These are phyloP conservation scores for Sedum album DNA, from an alignment of 164 flowering plant genomes.

Conservation along the genomic window DNA sequence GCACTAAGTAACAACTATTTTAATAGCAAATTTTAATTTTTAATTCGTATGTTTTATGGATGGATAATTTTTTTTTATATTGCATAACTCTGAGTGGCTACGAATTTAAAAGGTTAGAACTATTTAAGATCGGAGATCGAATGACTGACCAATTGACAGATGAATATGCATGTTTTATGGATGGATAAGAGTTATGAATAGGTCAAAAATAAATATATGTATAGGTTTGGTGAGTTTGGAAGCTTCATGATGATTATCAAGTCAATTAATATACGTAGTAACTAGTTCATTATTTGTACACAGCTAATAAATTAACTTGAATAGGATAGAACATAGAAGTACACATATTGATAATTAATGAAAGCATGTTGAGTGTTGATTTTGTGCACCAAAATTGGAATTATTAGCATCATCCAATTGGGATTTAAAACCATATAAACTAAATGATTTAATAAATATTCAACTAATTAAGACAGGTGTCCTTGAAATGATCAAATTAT, in stretches of 20 bases:
- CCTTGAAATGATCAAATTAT: neutral
- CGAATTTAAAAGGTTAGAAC: neutral
- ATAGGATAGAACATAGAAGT: no score
- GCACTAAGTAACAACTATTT: no score
- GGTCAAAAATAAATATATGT: neutral
- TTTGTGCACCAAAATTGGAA: neutral
- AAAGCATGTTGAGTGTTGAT: neutral
- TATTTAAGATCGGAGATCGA: no score
- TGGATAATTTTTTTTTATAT: no score
- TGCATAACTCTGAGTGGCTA: no score
- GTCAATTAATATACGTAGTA: neutral
- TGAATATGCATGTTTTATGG: neutral
- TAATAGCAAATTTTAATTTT: no score
- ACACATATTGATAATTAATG: neutral
- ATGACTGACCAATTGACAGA: no score
- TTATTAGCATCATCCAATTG: neutral
- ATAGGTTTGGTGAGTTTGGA: slow-evolving; percentile 2
- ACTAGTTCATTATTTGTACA: neutral
- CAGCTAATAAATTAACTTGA: neutral
- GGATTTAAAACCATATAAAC: neutral
- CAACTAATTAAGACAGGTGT: neutral
- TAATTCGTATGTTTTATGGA: no score
- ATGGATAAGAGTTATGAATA: neutral
- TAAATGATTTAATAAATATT: neutral
- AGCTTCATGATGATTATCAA: neutral